A percentile compares a stretch with the other conserved stretches of the same genome.
These are phyloP conservation scores for Alternaria ventricosa DNA, from an alignment of 2,329 filamentous ascomycete genomes.

Conservation along the genomic window DNA sequence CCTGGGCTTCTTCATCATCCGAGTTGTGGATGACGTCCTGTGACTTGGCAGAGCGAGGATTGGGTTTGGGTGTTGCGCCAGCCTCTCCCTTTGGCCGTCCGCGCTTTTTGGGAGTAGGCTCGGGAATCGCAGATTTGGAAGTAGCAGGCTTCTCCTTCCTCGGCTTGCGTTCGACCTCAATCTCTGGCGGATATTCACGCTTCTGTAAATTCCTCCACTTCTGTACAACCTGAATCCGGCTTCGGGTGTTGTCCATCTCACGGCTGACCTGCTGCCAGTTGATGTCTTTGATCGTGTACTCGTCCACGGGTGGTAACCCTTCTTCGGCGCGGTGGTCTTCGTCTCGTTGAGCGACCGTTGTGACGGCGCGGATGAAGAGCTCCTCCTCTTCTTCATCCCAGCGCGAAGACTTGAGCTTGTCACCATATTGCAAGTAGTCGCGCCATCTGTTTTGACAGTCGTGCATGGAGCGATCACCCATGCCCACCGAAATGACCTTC, in stretches of 20 bases:
- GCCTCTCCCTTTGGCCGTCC: neutral
- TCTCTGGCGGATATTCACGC: slow-evolving; percentile 10
- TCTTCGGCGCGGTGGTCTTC: slow-evolving; percentile 32
- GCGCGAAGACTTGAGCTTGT: slow-evolving; percentile 58
- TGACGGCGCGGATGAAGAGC: slow-evolving; percentile 60
- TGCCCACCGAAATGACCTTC: slow-evolving; percentile 63
- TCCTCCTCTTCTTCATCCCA: slow-evolving; percentile 70
- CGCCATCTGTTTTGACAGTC: slow-evolving; percentile 75
- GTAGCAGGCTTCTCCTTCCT: neutral
- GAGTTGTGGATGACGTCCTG: neutral
- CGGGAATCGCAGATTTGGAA: neutral
- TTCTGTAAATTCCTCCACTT: slow-evolving; percentile 64
- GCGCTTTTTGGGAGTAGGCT: neutral
- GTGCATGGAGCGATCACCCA: slow-evolving; percentile 68
- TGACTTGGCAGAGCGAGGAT: neutral
- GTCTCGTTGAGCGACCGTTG: slow-evolving; percentile 60
- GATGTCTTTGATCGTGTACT: slow-evolving; percentile 61
- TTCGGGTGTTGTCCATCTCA: slow-evolving; percentile 67
- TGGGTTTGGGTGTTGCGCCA: neutral
- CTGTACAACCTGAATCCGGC: slow-evolving; percentile 69
- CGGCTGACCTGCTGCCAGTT: slow-evolving; percentile 71
- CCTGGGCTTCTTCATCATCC: neutral
- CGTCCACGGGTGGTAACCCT: slow-evolving; percentile 31
- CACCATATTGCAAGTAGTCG: slow-evolving; percentile 68
- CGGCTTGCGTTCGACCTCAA: slow-evolving; percentile 22